A percentile compares a stretch with the other conserved stretches of the same genome.
Evolutionary conservation across 1,284 basidiomycete species (phyloP).

Genomic region (Rugosomyces carneus): DNA sequence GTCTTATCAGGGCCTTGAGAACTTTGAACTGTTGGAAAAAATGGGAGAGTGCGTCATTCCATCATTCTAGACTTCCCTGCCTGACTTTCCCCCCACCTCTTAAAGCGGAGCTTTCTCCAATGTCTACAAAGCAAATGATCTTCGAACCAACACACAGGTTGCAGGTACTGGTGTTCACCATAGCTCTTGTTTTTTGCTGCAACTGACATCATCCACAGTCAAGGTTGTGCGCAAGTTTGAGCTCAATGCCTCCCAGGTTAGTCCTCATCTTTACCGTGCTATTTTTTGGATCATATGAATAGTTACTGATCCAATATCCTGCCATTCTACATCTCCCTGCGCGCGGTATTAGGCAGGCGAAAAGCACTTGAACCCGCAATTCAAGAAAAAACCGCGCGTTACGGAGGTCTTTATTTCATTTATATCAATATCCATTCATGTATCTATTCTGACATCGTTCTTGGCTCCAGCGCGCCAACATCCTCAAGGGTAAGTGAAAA

Average conservation of each 20-base stretch:
- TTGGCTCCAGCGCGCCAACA: constrained; percentile 81
- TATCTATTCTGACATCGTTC: constrained; percentile 16
- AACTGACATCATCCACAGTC: constrained; percentile 41
- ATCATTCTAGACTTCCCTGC: constrained; percentile 14
- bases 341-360: constrained; percentile 69
- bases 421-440: constrained; percentile 16
- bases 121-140: constrained; percentile 91
- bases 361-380: constrained; percentile 87
- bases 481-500: constrained; percentile 75
- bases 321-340: constrained; percentile 25
- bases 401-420: constrained; percentile 75
- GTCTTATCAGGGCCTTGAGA: constrained; percentile 78
- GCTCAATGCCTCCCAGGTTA: constrained; percentile 91
- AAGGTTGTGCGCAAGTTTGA: constrained; percentile 98
- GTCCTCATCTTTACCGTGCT: constrained; percentile 28
- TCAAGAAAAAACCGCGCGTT: constrained; percentile 93
- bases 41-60: constrained; percentile 83
- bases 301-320: constrained; percentile 17
- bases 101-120: constrained; percentile 93
- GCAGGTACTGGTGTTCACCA: constrained; percentile 54
- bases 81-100: constrained; percentile 10
- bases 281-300: constrained; percentile 14
- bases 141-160: constrained; percentile 73
- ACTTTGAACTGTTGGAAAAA: constrained; percentile 78
- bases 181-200: constrained; percentile 4